Base-by-base conservation (phyloP, 2,329 filamentous ascomycete genomes). In the Fusarium kyushuense region DNA sequence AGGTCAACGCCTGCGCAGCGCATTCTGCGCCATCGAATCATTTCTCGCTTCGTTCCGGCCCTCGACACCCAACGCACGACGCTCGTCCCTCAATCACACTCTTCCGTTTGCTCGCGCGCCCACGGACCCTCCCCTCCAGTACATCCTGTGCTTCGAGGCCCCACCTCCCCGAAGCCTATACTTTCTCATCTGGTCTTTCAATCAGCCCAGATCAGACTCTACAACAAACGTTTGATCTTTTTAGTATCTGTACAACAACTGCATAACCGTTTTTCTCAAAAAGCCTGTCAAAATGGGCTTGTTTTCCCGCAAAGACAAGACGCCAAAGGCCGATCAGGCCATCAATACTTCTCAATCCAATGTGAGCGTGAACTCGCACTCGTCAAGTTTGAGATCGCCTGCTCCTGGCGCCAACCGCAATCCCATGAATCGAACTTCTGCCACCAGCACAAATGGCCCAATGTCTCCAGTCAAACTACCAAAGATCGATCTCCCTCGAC, bases 401-500 rank as follows among this genome's bases (percentile, higher is more conserved):
- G 61, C 64, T 17, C 59, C 67, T 7, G 70, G 70, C 51, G 48
- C 52, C 41, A 57, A 54, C 30, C 72, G 72, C 38, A 74, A 76
- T 78, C 72, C 75, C 76, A 64, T 81, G 72, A 86, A 86, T 75
- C 84, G 86, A 72, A 79, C 80, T 17, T 87, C 86, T 10, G 84
- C 80, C 47, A 79, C 81, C 56, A 87, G 84, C 69, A 80, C 80
- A 54, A 78, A 73, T 13, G 81, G 84, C 13, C 84, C 85, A 45
- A 85, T 87, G 76, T 83, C 84, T 35, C 83, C 77, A 61, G 76
- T 78, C 70, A 83, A 80, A 65, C 86, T 94, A 70, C 89, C 91
- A 72, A 92, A 94, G 79, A 85, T 96, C 74, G 88, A 93, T 68
- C 87, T 98, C 47, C 92, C 95, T 49, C 90, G 89, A 75, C 89